phyloP scores from a whole-genome alignment of 805 yeast species.

The Candida tallmaniae region DNA sequence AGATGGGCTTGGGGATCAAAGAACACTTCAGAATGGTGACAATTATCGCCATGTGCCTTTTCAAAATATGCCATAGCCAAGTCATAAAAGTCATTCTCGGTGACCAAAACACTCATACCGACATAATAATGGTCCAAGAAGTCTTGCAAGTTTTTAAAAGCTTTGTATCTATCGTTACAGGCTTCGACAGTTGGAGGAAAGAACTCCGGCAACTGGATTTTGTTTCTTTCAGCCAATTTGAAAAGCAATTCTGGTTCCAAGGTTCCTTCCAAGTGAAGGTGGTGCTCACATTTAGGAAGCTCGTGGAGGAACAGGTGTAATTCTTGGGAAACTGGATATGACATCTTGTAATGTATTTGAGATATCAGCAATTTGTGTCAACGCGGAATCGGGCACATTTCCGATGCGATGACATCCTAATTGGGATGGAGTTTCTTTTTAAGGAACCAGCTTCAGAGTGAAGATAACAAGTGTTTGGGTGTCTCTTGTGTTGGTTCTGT shows the following conservation, averaged over 20 bases:
- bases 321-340: conserved; percentile 3
- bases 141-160: conserved; percentile 68
- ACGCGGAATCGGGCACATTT: no score
- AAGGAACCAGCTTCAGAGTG: no score
- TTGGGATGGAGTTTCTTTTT: no score
- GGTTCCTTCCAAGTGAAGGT: conserved; percentile 81
- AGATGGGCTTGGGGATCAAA: conserved; percentile 86
- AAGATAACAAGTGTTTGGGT: no score
- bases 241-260: conserved; percentile 71
- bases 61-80: conserved; percentile 70
- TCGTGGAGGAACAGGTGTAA: conserved; percentile 49
- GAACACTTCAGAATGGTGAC: conserved; percentile 70
- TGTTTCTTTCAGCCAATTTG: conserved; percentile 63
- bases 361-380: no score
- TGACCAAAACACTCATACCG: conserved; percentile 71
- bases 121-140: conserved; percentile 75
- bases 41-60: conserved; percentile 55
- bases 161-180: conserved; percentile 53
- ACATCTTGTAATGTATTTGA: conserved; percentile 1
- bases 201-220: conserved; percentile 51
- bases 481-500: no score
- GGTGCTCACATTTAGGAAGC: conserved; percentile 85
- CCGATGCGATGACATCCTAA: no score
- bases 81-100: conserved; percentile 70
- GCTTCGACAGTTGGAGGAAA: conserved; percentile 61